Evolutionary conservation across 352 stramenopile genomes (phyloP), one percentile per base, ranked within the genome.

Genomic region (Phytophthora pseudosyringae): DNA sequence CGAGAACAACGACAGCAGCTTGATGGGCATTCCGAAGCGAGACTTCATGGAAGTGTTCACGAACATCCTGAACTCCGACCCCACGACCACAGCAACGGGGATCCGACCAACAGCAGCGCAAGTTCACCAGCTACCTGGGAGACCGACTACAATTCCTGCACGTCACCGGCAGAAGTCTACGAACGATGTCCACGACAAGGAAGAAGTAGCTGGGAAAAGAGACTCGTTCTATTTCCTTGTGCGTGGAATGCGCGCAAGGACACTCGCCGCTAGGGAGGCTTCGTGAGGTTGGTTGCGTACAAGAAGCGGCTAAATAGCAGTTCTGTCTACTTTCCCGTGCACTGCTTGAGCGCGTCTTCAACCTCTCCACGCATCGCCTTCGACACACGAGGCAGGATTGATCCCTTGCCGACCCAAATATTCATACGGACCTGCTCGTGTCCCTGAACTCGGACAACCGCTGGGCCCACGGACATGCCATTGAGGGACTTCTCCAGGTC

Each of bases 171-270:
- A 21, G 1, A 21, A 21, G 21, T 21, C 21, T 21, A 21, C 21
- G 21, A 21, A 69, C 7, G 61, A 71, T 5, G 55, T 40, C 3
- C n/a, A 35, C 31, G 31, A 35, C 31, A 3, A 35, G 31, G 10
- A 80, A 6, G 45, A 73, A 54, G 28, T 88, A 15, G 56, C 63
- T 33, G 64, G 81, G 51, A 89, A 85, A 62, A 74, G 71, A 69
- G 81, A 94, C 51, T 94, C 86, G 29, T 93, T 94, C 70, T 92
- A 90, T 74, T 93, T 86, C 41, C 80, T 94, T 29, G 68, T 91
- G 52, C 60, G 65, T 21, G 69, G 67, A 38, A 89, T 93, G 75
- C 81, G 71, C 25, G 55, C 63, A 45, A 70, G 75, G 0, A 52
- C 76, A 61, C 55, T 36, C 28, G 40, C 36, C 10, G 43, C 55